These are phyloP conservation scores for Calonectria pseudoreteaudii DNA, from an alignment of 2,329 filamentous ascomycete genomes.

Conservation along the genomic window DNA sequence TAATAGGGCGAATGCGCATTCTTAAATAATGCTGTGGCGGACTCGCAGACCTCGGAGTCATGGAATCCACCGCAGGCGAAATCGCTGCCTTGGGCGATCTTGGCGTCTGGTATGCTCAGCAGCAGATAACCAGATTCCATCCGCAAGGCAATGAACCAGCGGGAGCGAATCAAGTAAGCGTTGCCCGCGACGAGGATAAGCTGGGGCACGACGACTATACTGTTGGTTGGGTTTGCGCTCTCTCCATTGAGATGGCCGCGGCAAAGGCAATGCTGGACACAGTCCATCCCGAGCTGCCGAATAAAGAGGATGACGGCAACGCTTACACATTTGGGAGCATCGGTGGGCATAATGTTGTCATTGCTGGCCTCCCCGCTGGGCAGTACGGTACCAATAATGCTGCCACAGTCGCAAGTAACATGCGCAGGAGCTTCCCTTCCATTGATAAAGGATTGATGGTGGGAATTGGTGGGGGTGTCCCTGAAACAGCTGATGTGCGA, in stretches of 20 bases:
- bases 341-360: not conserved
- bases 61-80: no score
- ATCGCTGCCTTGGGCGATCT: no score
- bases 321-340: not conserved
- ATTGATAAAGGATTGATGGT: not conserved
- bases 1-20: not conserved
- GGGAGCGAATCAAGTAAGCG: no score
- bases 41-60: no score
- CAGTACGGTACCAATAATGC: not conserved
- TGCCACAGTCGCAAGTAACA: not conserved
- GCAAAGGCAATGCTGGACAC: not conserved
- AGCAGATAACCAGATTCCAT: no score
- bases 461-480: not conserved
- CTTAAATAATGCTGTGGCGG: not conserved
- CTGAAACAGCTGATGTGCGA: not conserved
- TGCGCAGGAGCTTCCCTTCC: not conserved
- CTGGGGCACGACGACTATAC: not conserved
- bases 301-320: not conserved
- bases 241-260: not conserved
- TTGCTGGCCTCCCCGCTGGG: not conserved
- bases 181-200: no score
- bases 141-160: no score
- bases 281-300: not conserved
- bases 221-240: not conserved
- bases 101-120: no score